Evolutionary conservation across 768 basidiomycete species (phyloP), one percentile per base, ranked within the genome.

Genomic region (Strobilomyces dryophilus): DNA sequence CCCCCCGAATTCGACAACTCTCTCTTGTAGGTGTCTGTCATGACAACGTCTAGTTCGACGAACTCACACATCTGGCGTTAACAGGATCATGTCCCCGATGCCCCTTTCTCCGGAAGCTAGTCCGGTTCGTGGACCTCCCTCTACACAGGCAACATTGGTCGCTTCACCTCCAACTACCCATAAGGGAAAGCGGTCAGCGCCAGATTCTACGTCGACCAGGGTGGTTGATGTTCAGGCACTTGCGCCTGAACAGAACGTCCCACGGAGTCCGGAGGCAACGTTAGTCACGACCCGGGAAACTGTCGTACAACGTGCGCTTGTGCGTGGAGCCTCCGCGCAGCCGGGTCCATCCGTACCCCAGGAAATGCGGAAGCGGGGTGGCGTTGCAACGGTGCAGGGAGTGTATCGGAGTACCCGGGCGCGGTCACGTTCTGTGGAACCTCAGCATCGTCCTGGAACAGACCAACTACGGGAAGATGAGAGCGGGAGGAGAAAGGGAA

Each of bases 61-160:
- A n/a, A 15, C 51, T 57, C 41, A 64, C 26, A 6, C 3, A 8
- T 12, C 27, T 5, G 14, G 14, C 15, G 2, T 34, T 34, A 9
- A 45, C 17, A 66, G 66, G 12, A 2, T 27, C 9, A 39, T 53
- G 4, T 35, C 44, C 24, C 41, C 51, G 6, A 8, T 15, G 24
- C 50, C 49, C 10, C 37, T 24, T 21, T 43, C 56, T 10, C 59
- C 57, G 1, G 31, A 29, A 21, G 7, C 29, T 9, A 27, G 43
- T 10, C 44, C 46, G 3, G 14, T 21, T 32, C 35, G 31, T 29
- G 54, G 47, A 9, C 59, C 56, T 1, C 46, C 29, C 10, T 54
- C 60, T 46, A 69, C 69, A 6, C 67, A 70, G 24, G 55, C 54
- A 27, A 69, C 67, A 0, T 24, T 69, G 37, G 45, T 70, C 5